phyloP scores from a whole-genome alignment of 2,329 filamentous ascomycete species.

The Alternaria ventricosa region DNA sequence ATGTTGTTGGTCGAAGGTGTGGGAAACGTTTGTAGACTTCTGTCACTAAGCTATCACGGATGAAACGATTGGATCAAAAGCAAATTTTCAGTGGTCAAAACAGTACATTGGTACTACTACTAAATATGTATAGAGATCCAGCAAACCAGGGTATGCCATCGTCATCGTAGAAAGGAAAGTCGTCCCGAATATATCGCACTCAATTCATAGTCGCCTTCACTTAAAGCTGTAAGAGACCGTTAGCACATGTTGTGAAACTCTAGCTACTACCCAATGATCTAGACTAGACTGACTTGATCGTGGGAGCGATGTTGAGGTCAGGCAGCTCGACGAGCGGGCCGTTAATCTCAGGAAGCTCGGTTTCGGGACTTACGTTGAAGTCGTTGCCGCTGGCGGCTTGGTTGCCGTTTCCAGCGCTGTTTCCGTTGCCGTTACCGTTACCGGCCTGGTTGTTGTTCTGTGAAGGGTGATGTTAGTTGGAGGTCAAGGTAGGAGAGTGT shows the following conservation, averaged over 20 bases:
- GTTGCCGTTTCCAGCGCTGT: slow-evolving; percentile 13
- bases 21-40: background rate
- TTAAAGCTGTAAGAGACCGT: background rate
- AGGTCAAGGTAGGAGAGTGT: background rate
- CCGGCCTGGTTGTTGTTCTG: background rate
- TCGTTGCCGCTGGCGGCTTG: slow-evolving; percentile 15
- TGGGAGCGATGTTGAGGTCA: slow-evolving; percentile 6
- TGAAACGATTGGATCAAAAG: background rate
- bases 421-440: slow-evolving; percentile 16
- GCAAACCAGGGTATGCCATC: background rate
- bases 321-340: slow-evolving; percentile 1
- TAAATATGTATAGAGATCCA: background rate
- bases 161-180: background rate
- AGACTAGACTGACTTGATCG: slow-evolving; percentile 13
- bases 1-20: background rate
- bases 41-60: background rate
- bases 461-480: background rate
- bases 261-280: background rate
- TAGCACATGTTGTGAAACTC: background rate
- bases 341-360: background rate
- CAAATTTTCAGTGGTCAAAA: background rate
- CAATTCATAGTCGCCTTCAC: background rate
- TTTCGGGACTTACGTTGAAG: slow-evolving; percentile 20
- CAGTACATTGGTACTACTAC: background rate
- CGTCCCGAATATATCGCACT: background rate